These are phyloP conservation scores for Cladosporium sp. DNA, from an alignment of 2,329 filamentous ascomycete species.

Conservation along the genomic window DNA sequence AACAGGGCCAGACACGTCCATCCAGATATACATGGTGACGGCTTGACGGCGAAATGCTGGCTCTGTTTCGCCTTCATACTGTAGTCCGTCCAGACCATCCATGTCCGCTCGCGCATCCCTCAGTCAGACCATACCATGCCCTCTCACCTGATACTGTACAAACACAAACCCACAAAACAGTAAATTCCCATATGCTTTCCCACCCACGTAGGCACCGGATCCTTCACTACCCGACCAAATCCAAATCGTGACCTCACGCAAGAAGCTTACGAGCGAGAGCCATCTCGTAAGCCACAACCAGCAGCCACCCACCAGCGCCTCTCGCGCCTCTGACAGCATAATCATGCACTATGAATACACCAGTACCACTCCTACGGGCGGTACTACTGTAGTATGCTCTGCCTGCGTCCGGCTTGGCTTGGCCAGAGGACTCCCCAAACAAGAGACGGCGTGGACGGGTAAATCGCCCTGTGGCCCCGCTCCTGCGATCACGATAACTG, in stretches of 20 bases:
- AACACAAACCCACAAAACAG: neutral
- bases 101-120: too few relatives aligned
- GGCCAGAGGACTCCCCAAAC: neutral
- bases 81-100: too few relatives aligned
- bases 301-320: slow-evolving; percentile 14
- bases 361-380: neutral
- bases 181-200: neutral
- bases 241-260: slow-evolving; percentile 11
- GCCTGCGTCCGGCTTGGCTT: slow-evolving; percentile 2
- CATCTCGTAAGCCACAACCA: slow-evolving; percentile 12
- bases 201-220: slow-evolving; percentile 10
- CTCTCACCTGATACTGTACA: neutral
- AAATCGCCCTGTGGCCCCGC: neutral
- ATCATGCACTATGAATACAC: neutral
- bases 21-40: neutral
- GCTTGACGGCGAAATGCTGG: neutral
- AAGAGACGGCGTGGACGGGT: neutral
- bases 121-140: neutral
- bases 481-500: neutral
- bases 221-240: slow-evolving; percentile 4
- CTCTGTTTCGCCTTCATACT: neutral
- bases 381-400: neutral
- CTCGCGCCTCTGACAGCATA: slow-evolving; percentile 13
- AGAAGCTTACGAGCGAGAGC: neutral
- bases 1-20: neutral